These are phyloP conservation scores for Knufia petricola DNA, from an alignment of 2,329 filamentous ascomycete genomes.

Conservation along the genomic window DNA sequence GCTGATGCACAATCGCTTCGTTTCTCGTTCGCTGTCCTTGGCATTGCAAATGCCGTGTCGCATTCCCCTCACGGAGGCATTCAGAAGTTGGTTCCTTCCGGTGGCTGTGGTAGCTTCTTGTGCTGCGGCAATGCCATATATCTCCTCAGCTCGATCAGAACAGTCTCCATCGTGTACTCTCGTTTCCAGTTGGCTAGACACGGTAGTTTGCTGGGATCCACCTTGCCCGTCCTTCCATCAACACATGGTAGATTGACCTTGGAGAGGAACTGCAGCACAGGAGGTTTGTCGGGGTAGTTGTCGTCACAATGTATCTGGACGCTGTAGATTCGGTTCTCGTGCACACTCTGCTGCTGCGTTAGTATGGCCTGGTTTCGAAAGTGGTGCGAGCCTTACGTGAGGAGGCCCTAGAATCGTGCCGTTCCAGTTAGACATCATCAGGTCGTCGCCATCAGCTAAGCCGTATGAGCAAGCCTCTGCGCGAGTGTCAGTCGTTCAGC, in stretches of 20 bases:
- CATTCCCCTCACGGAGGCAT: not conserved
- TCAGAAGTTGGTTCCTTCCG: constrained; percentile 51
- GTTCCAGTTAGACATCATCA: constrained; percentile 98
- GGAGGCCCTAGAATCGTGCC: constrained; percentile 94
- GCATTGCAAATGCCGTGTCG: not conserved
- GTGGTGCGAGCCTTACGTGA: constrained; percentile 55
- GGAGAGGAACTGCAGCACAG: constrained; percentile 83
- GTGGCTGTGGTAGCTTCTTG: constrained; percentile 91
- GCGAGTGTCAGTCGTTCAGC: constrained; percentile 5
- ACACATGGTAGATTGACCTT: constrained; percentile 97
- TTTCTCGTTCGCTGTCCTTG: constrained; percentile 1
- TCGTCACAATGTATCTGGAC: constrained; percentile 91
- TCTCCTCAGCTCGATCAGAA: constrained; percentile 76
- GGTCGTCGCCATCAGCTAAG: constrained; percentile 83
- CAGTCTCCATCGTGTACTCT: constrained; percentile 90
- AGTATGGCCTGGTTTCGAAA: not conserved
- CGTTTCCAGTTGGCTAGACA: constrained; percentile 86
- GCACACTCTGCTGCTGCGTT: constrained; percentile 58
- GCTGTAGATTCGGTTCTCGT: constrained; percentile 98
- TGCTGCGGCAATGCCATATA: constrained; percentile 87
- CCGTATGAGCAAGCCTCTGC: constrained; percentile 94
- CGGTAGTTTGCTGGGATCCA: constrained; percentile 73
- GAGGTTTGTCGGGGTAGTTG: constrained; percentile 80
- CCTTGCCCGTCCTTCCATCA: constrained; percentile 65
- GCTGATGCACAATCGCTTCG: not conserved